Base-by-base conservation (phyloP, 768 basidiomycete genomes). In the Suillus lakei region DNA sequence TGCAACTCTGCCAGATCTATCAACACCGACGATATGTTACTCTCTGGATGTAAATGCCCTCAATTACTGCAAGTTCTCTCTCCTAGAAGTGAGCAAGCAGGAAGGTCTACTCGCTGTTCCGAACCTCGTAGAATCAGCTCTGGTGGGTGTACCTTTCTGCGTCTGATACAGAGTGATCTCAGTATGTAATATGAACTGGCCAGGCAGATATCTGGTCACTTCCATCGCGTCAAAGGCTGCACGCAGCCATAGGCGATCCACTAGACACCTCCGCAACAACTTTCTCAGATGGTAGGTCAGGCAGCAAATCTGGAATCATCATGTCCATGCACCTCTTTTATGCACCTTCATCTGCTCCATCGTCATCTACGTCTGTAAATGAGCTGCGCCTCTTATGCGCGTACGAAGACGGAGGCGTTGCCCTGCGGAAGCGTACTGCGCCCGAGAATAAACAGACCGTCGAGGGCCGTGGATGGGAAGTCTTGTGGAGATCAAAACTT, bases 31-130 rank as follows among this genome's bases (percentile, higher is more conserved):
- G 8, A 74, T 92, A 4, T 73, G 78, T 13, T 91, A 89, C 70
- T 91, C 91, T 0, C 78, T 99, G 75, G 92, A 95, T 71, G 89
- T 96, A 65, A 99, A 99, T 73, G 90, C 97, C 2, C 83, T 99
- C 63, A 98, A 97, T 72, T 98, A 91, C 75, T 99, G 97, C 77
- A 88, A 91, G 2, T 96, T 98, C 77, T 91, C 93, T 8, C 80
- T 98, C 3, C 73, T 91, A 60, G 54, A 65, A 13, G 26, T 10
- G 64, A 69, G 66, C 71, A 70, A 64, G 18, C 63, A 18, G 28
- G 54, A 65, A 18, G 89, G 86, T 1, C 77, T 95, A 53, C 74
- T 98, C 32, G 94, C 93, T 0, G 79, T 98, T 16, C 96, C 96
- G 0, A 96, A 96, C 71, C 82, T 98, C 28, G 84, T 95, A 10